Conservation (phyloP, 2,329 filamentous ascomycete genomes). For the Pseudopyricularia cyperi region DNA sequence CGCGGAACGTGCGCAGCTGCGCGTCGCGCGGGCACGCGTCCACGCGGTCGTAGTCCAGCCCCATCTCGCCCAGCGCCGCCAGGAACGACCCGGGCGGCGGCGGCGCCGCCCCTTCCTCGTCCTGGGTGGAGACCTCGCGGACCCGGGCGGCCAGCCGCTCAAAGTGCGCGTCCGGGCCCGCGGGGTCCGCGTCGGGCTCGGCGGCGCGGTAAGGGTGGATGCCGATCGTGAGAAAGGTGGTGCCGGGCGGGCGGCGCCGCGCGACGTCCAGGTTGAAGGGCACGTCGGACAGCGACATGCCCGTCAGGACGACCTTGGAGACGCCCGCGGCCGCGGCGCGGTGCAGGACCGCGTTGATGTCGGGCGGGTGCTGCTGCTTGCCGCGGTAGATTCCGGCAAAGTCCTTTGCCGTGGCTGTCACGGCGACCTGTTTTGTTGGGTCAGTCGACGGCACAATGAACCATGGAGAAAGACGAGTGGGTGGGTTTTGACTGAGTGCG, state of each 20-base stretch:
- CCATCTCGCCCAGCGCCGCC: constrained; percentile 34
- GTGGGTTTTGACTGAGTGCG: not conserved
- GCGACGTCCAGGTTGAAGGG: constrained; percentile 15
- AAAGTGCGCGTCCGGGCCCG: constrained; percentile 4
- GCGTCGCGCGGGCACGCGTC: constrained; percentile 25
- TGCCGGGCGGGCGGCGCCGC: constrained; percentile 5
- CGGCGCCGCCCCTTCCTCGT: too few relatives aligned
- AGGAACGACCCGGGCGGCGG: too few relatives aligned
- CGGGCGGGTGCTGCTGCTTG: constrained; percentile 32
- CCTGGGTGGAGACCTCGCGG: constrained; percentile 11
- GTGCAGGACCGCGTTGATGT: constrained; percentile 27
- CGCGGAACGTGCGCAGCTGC: constrained; percentile 24
- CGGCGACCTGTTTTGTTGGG: constrained; percentile 14
- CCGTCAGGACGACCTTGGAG: constrained; percentile 25
- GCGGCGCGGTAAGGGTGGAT: constrained; percentile 36
- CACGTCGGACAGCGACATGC: constrained; percentile 21
- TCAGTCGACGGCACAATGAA: too few relatives aligned
- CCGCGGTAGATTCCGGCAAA: constrained; percentile 36
- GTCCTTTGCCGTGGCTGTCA: constrained; percentile 25
- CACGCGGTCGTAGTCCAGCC: constrained; percentile 35
- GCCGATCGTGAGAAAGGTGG: constrained; percentile 34
- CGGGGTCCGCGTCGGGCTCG: constrained; percentile 21
- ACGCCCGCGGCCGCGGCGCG: constrained; percentile 27
- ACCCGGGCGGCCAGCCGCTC: constrained; percentile 13
- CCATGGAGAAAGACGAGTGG: not conserved